Evolutionary conservation across 441 rosid genomes (phyloP).

Genomic region (Manihot esculenta): DNA sequence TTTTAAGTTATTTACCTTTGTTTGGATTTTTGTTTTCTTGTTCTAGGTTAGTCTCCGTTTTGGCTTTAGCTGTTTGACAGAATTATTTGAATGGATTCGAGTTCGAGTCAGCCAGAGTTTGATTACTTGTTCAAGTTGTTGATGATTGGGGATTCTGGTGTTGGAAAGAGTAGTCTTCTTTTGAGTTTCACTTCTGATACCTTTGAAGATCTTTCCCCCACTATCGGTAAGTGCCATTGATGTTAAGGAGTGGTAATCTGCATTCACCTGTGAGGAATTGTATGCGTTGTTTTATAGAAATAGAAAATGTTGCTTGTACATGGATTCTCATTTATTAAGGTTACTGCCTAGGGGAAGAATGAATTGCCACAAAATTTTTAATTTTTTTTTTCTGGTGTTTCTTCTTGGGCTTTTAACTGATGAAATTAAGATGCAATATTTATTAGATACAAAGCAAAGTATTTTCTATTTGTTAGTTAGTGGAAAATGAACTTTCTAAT

Average conservation of each 20-base stretch:
- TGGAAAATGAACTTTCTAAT: no score
- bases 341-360: not conserved
- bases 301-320: not conserved
- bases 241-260: not conserved
- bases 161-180: constrained; percentile 58
- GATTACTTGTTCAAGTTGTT: constrained; percentile 61
- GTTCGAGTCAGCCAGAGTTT: constrained; percentile 45
- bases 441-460: not conserved
- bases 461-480: no score
- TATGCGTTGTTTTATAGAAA: not conserved
- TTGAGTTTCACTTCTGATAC: constrained; percentile 46
- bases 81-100: constrained; percentile 30
- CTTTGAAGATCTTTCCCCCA: constrained; percentile 42
- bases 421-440: not conserved
- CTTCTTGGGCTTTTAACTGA: not conserved
- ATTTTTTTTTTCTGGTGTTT: not conserved
- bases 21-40: not conserved
- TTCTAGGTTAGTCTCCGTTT: not conserved
- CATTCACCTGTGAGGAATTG: not conserved
- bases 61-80: not conserved
- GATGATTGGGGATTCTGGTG: constrained; percentile 56
- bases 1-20: not conserved
- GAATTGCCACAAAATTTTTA: not conserved
- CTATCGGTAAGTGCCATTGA: constrained; percentile 39
- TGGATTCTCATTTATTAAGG: no score